Evolutionary conservation across 805 yeast species (phyloP), one percentile per base, ranked within the genome.

Genomic region (Wickerhamiella lipophila): DNA sequence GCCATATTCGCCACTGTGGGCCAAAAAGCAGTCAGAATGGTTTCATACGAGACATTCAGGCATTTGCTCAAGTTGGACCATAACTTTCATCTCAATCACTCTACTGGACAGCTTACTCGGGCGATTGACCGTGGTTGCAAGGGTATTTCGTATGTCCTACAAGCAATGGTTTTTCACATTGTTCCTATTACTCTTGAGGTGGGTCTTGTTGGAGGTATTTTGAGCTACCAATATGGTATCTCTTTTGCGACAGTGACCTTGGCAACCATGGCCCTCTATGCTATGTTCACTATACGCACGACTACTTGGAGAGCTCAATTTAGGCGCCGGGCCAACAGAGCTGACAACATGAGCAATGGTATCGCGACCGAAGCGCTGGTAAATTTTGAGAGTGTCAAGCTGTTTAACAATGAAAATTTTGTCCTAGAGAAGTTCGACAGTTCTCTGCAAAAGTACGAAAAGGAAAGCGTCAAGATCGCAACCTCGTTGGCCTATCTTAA

Each of bases 121-220:
- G 97, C 97, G 1, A 92, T 92, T 59, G 98, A 92, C 60, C 72
- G 98, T 55, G 98, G 98, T 64, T 89, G 97, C 1, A 89, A 92
- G 58, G 98, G 98, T 68, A 89, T 92, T 48, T 81, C 94, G 11
- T 88, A 83, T 58, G 96, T 92, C 4, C 69, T 92, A 42, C 78
- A 84, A 32, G 95, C 97, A 2, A 84, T 89, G 95, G 95, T 92
- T n/a, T 89, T 92, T 69, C 97, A 92, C 63, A 88, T 92, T 32
- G 70, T 89, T 29, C 98, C 98, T 7, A 83, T 89, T 36, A 74
- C 94, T 2, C 83, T 92, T 61, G 98, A 92, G 63, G 92, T 92
- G 47, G 74, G 83, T 2, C 81, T 92, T 49, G 98, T 92, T 11
- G 84, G 96, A 62, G 95, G 96, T 50, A 83, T 92, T 40, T 69